Percentiles rank a stretch among this genome's conserved stretches.
phyloP scores from a whole-genome alignment of 2,329 filamentous ascomycete genomes.

The Phialophora expanda region DNA sequence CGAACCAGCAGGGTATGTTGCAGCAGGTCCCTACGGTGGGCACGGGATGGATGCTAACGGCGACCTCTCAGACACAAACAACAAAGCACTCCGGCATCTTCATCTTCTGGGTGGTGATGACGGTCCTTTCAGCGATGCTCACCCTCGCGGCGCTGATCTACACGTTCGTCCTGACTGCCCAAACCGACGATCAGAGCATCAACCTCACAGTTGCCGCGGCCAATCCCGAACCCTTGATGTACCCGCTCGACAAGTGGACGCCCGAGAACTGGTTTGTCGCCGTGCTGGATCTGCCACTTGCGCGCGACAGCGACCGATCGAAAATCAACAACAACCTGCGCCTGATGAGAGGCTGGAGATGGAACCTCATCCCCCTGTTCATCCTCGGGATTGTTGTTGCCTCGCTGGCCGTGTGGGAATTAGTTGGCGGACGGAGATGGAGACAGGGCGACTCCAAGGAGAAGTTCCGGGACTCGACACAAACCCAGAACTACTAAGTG shows the following conservation, averaged over 20 bases:
- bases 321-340: conserved; percentile 32
- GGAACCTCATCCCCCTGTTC: conserved; percentile 39
- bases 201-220: conserved; percentile 38
- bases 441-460: conserved; percentile 25
- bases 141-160: conserved; percentile 37
- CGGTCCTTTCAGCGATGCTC: conserved; percentile 32
- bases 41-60: not conserved
- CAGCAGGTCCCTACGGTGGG: not conserved
- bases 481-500: conserved; percentile 7
- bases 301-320: conserved; percentile 29
- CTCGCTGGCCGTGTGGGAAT: conserved; percentile 26
- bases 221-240: conserved; percentile 44
- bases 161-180: conserved; percentile 35
- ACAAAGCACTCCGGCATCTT: conserved; percentile 27
- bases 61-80: conserved; percentile 10
- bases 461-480: conserved; percentile 24
- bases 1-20: conserved; percentile 27
- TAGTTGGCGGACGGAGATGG: conserved; percentile 22
- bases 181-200: conserved; percentile 36
- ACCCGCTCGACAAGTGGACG: conserved; percentile 39
- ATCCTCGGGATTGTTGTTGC: conserved; percentile 31
- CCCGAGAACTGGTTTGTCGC: conserved; percentile 40
- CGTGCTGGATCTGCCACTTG: conserved; percentile 33
- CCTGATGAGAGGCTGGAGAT: conserved; percentile 37
- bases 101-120: conserved; percentile 35